Base-by-base conservation (phyloP, 768 basidiomycete genomes). In the Tubosaeta sp. region DNA sequence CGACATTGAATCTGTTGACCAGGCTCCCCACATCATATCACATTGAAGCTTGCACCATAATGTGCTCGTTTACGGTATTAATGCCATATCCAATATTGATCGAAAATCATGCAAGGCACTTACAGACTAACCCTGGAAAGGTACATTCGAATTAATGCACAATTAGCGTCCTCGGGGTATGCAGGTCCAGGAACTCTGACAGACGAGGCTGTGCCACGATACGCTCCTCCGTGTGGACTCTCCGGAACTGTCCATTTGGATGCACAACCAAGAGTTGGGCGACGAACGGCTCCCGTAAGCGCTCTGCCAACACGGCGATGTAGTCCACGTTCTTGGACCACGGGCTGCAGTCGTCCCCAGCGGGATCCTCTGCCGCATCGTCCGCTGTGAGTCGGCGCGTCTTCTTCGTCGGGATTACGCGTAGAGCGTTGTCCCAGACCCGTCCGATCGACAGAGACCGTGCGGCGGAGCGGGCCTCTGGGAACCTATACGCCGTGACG, bases 361-460 rank as follows among this genome's bases (percentile, higher is more conserved):
- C 41, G 25, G 41, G 26, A 6, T 57, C 63, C 1, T 37, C 52
- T 4, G 32, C 16, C 29, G 11, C 10, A 9, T 47, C 39, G 4
- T 46, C 50, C 5, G 29, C 41, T 12, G 5, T 17, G 4, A 11
- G 7, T 26, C 44, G 43, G 14, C 25, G 32, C 22, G 11, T 19
- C 38, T 2, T 6, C 25, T 53, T 52, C 2, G 46, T n/a, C 10
- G 56, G 45, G 6, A 59, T 11, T 26, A 46, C 25, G 7, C 56
- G 54, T 7, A 64, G 54, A 3, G 62, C 32, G 13, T 59, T 61
- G 9, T 65, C 64, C 64, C 64, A 65, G 26, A 65, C 51, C 17
- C 65, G 63, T 5, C 53, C 50, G 33, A 65, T 51, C 25, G 60
- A 61, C 1, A 56, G 47, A 4, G 49, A 42, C 13, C 50, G 62